Conservation (phyloP, 345 rosid genomes). For the Dipteronia sinensis region DNA sequence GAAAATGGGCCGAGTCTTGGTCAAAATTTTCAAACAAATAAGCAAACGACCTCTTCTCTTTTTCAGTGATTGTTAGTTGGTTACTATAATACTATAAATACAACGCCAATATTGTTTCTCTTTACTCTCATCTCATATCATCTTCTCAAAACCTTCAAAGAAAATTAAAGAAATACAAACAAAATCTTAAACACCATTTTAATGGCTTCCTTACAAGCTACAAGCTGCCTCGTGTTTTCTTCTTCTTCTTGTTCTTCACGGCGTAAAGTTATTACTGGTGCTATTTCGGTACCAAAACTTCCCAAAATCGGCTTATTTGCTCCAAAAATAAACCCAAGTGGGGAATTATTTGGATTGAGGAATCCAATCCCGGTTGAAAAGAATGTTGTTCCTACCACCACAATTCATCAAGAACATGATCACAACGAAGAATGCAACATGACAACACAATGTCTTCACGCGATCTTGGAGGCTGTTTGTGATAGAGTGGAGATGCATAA, state of each 20-base stretch:
- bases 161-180: not conserved
- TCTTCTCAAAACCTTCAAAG: slow-evolving; percentile 33
- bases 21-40: not conserved
- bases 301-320: slow-evolving; percentile 36
- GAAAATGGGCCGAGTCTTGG: not conserved
- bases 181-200: slow-evolving; percentile 18
- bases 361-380: slow-evolving; percentile 10
- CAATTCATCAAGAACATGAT: no score
- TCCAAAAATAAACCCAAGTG: slow-evolving; percentile 23
- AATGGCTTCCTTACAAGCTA: slow-evolving; percentile 52
- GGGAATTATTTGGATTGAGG: slow-evolving; percentile 3
- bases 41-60: not conserved
- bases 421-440: no score
- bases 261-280: slow-evolving; percentile 26
- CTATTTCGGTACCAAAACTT: slow-evolving; percentile 49
- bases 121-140: not conserved
- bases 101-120: not conserved
- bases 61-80: not conserved
- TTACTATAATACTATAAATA: not conserved
- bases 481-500: slow-evolving; percentile 74
- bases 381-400: no score
- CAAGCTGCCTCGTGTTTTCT: slow-evolving; percentile 29
- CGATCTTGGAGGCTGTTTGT: slow-evolving; percentile 52
- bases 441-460: slow-evolving; percentile 36
- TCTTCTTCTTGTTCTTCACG: slow-evolving; percentile 21